A percentile compares a stretch with the other conserved stretches of the same genome.
Evolutionary conservation across 129 eudicot species (phyloP).

Genomic region (Chrysanthemum seticuspe): DNA sequence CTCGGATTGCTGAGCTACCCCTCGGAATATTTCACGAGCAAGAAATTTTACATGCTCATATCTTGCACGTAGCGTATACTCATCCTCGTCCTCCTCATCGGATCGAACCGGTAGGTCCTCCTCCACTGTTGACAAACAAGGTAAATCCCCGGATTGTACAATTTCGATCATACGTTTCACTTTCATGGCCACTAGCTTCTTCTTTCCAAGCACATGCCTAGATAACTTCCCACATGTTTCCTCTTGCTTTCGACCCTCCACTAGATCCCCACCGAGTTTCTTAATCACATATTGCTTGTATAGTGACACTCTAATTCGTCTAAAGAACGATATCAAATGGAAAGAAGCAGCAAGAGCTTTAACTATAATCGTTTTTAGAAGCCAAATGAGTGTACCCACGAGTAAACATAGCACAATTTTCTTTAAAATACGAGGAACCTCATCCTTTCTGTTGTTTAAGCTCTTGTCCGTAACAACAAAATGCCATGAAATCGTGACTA

Average conservation of each 20-base stretch:
- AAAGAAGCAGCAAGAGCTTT: constrained; percentile 17
- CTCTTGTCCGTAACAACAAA: not conserved
- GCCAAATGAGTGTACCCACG: constrained; percentile 16
- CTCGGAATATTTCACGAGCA: constrained; percentile 9
- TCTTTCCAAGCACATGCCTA: constrained; percentile 2
- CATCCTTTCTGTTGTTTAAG: not conserved
- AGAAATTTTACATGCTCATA: not conserved
- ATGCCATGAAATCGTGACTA: constrained; percentile 6
- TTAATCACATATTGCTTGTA: constrained; percentile 25
- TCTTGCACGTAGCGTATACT: not conserved
- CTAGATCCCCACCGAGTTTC: constrained; percentile 22
- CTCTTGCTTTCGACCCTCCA: constrained; percentile 17
- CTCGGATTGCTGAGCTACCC: constrained; percentile 8
- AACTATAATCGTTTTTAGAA: constrained; percentile 21
- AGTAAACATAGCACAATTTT: constrained; percentile 18
- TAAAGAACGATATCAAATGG: constrained; percentile 20
- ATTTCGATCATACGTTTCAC: constrained; percentile 22
- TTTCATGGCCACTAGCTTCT: constrained; percentile 7
- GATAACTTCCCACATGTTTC: constrained; percentile 5
- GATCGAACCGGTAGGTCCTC: constrained; percentile 25
- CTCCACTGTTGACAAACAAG: constrained; percentile 7
- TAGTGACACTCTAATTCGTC: constrained; percentile 22
- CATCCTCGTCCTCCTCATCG: constrained; percentile 22
- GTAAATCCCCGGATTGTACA: constrained; percentile 19
- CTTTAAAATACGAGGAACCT: not conserved